These are phyloP conservation scores for Sodiomyces alkalinus DNA, from an alignment of 2,329 filamentous ascomycete species.

Conservation along the genomic window DNA sequence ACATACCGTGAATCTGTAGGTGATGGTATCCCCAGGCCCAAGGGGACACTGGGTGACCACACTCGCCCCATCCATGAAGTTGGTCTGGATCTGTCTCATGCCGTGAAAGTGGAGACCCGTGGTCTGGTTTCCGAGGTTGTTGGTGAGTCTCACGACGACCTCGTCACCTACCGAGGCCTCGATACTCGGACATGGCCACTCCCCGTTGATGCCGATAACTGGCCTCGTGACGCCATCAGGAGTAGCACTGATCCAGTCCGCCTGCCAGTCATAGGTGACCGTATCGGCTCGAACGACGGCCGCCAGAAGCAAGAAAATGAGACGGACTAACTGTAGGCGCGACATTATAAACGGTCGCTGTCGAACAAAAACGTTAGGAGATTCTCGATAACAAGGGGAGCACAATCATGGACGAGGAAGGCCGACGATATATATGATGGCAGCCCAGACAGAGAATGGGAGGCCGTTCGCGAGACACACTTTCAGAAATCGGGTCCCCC, in stretches of 20 bases:
- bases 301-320: slow-evolving; percentile 11
- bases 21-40: slow-evolving; percentile 33
- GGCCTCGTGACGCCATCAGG: slow-evolving; percentile 21
- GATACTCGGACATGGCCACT: slow-evolving; percentile 45
- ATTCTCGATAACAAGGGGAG: no score
- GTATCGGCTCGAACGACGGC: slow-evolving; percentile 13
- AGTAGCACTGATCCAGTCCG: slow-evolving; percentile 22
- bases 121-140: slow-evolving; percentile 35
- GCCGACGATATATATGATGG: no score
- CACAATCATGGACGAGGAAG: no score
- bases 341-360: no score
- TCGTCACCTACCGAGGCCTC: slow-evolving; percentile 35
- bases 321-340: no score
- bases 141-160: slow-evolving; percentile 31
- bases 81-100: slow-evolving; percentile 35
- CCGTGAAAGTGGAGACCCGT: slow-evolving; percentile 45
- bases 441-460: no score
- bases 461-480: no score
- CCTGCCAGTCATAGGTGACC: slow-evolving; percentile 21
- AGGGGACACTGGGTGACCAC: slow-evolving; percentile 40
- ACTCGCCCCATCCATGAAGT: slow-evolving; percentile 42
- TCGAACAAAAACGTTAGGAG: no score
- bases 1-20: slow-evolving; percentile 34
- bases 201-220: slow-evolving; percentile 39
- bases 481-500: no score